phyloP scores from a whole-genome alignment of 148 eudicot genomes.

The Rhododendron molle region DNA sequence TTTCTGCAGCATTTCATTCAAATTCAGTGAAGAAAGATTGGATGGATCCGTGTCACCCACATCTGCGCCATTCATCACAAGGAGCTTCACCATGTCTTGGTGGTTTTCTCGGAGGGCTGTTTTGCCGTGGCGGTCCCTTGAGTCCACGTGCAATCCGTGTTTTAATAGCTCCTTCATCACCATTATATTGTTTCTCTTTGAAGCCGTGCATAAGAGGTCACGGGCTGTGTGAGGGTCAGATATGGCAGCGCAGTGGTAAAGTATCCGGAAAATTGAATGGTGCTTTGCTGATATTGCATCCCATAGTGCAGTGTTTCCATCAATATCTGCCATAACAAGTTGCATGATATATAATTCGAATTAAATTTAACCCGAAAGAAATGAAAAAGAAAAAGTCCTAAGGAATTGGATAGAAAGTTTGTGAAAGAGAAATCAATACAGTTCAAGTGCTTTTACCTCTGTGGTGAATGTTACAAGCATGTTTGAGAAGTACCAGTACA shows the following conservation, averaged over 20 bases:
- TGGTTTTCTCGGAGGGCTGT: conserved; percentile 35
- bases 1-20: conserved; percentile 34
- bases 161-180: conserved; percentile 35
- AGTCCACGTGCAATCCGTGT: conserved; percentile 38
- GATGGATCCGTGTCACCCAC: conserved; percentile 7
- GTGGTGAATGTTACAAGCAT: conserved; percentile 39
- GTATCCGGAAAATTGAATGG: conserved; percentile 35
- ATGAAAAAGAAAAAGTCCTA: background rate
- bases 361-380: background rate
- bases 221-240: conserved; percentile 42
- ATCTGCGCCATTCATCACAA: conserved; percentile 40
- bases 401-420: background rate
- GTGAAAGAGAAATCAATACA: background rate
- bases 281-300: conserved; percentile 39
- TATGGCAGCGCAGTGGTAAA: conserved; percentile 41
- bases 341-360: background rate
- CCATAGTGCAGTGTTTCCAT: conserved; percentile 52
- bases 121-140: conserved; percentile 27
- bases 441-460: conserved; percentile 20
- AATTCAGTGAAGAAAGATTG: conserved; percentile 12
- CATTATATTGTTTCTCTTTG: conserved; percentile 30
- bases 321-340: conserved; percentile 22
- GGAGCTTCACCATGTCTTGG: conserved; percentile 34
- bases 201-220: conserved; percentile 42
- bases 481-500: conserved; percentile 44